Evolutionary conservation across 2,329 filamentous ascomycete species (phyloP).

Genomic region (Colletotrichum orbiculare): DNA sequence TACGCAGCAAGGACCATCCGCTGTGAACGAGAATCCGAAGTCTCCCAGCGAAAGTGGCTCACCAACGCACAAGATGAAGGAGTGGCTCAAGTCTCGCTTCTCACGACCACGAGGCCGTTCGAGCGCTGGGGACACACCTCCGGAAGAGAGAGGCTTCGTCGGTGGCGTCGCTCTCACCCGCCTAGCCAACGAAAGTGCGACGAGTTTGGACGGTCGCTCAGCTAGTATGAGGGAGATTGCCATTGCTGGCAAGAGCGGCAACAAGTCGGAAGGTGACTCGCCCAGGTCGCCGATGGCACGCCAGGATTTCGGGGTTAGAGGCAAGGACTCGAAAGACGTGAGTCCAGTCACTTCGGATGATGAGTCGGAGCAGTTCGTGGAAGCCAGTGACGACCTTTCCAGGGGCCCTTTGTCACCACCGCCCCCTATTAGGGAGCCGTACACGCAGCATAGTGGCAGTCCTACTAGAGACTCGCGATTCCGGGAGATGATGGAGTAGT

Average conservation of each 20-base stretch:
- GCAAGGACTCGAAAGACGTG: constrained; percentile 47
- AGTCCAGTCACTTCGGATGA: constrained; percentile 49
- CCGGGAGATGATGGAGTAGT: constrained; percentile 62
- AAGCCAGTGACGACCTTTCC: constrained; percentile 49
- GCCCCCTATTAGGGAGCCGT: constrained; percentile 47
- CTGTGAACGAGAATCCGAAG: constrained; percentile 26
- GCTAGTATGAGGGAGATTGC: constrained; percentile 60
- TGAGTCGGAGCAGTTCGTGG: constrained; percentile 52
- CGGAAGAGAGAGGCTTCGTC: constrained; percentile 54
- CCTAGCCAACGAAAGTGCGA: constrained; percentile 56
- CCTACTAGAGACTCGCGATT: constrained; percentile 69
- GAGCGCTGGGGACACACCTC: constrained; percentile 48
- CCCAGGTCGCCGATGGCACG: constrained; percentile 41
- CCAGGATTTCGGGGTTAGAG: constrained; percentile 32
- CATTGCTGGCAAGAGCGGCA: constrained; percentile 52
- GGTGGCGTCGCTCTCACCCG: constrained; percentile 59
- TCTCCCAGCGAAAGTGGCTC: constrained; percentile 40
- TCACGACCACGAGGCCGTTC: constrained; percentile 54
- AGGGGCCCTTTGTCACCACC: constrained; percentile 50
- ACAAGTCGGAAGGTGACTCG: constrained; percentile 40
- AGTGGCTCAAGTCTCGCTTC: constrained; percentile 67
- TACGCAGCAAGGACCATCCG: constrained; percentile 29
- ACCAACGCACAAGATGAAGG: constrained; percentile 56
- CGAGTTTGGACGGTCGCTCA: constrained; percentile 54
- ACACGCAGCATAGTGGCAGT: constrained; percentile 57